phyloP scores from a whole-genome alignment of 2,329 filamentous ascomycete genomes.

The Tolypocladium paradoxum region DNA sequence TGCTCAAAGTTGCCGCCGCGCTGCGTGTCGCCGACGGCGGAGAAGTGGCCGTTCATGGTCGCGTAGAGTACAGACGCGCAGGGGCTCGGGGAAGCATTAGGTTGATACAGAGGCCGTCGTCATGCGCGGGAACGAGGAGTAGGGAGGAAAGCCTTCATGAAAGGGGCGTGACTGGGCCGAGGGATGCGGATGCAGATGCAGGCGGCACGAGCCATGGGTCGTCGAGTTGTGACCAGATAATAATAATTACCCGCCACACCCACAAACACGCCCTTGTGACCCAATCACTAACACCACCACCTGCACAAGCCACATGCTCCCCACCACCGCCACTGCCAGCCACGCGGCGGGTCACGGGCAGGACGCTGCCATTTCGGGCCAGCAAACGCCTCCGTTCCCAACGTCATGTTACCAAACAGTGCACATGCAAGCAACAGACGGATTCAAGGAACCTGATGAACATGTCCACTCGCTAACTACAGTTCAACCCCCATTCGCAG shows the following conservation, averaged over 20 bases:
- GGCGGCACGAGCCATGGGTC: not conserved
- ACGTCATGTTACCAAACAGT: too few relatives aligned
- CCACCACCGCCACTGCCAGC: too few relatives aligned
- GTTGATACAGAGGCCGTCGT: not conserved
- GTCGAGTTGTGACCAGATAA: not conserved
- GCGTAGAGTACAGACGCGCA: conserved; percentile 8
- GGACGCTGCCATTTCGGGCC: too few relatives aligned
- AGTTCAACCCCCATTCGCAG: too few relatives aligned
- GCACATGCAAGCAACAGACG: too few relatives aligned
- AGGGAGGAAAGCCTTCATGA: not conserved
- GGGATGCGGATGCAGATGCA: not conserved
- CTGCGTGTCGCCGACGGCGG: conserved; percentile 57
- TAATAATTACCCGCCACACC: too few relatives aligned
- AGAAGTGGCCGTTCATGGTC: conserved; percentile 72
- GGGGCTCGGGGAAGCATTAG: conserved; percentile 4
- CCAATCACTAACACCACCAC: not conserved
- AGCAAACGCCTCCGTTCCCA: too few relatives aligned
- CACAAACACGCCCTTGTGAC: not conserved
- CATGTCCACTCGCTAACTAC: too few relatives aligned
- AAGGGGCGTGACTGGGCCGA: not conserved
- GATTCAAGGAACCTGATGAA: too few relatives aligned
- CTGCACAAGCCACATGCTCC: not conserved
- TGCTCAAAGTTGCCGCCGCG: conserved; percentile 66
- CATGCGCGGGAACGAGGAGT: not conserved
- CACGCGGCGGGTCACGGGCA: too few relatives aligned